A percentile compares a stretch with the other conserved stretches of the same genome.
phyloP scores from a whole-genome alignment of 495 filamentous ascomycete genomes.

The Penicilliopsis zonata region DNA sequence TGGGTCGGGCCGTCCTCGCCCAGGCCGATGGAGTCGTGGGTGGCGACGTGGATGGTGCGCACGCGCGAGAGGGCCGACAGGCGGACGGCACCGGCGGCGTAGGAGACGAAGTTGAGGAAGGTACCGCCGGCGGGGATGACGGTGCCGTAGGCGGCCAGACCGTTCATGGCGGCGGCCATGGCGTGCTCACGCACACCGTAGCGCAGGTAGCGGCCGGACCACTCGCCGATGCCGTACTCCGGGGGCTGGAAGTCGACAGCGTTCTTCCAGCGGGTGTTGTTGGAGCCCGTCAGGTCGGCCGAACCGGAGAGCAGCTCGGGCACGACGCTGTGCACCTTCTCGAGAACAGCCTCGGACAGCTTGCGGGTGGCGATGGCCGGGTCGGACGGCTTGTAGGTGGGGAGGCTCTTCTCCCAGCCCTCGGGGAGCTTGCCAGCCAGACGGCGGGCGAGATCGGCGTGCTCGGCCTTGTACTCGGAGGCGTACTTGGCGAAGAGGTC shows the following conservation, averaged over 20 bases:
- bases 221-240: conserved; percentile 70
- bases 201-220: conserved; percentile 84
- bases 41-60: conserved; percentile 91
- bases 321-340: conserved; percentile 70
- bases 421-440: conserved; percentile 76
- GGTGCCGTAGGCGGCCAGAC: conserved; percentile 89
- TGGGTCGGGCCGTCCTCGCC: conserved; percentile 98
- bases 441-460: conserved; percentile 72
- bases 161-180: conserved; percentile 98
- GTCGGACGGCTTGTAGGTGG: conserved; percentile 82
- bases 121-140: conserved; percentile 89
- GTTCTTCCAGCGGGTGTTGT: conserved; percentile 96
- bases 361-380: conserved; percentile 81
- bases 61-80: conserved; percentile 85
- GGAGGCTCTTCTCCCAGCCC: conserved; percentile 93
- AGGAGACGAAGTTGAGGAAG: conserved; percentile 99
- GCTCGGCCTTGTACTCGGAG: conserved; percentile 60
- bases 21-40: conserved; percentile 98
- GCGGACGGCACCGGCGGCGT: conserved; percentile 90
- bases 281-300: conserved; percentile 95
- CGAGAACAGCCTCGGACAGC: conserved; percentile 86
- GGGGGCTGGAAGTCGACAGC: conserved; percentile 97
- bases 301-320: conserved; percentile 94
- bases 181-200: conserved; percentile 96
- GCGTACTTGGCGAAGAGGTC: conserved; percentile 80